phyloP scores from a whole-genome alignment of 495 filamentous ascomycete species.

The Podospora fimiseda region DNA sequence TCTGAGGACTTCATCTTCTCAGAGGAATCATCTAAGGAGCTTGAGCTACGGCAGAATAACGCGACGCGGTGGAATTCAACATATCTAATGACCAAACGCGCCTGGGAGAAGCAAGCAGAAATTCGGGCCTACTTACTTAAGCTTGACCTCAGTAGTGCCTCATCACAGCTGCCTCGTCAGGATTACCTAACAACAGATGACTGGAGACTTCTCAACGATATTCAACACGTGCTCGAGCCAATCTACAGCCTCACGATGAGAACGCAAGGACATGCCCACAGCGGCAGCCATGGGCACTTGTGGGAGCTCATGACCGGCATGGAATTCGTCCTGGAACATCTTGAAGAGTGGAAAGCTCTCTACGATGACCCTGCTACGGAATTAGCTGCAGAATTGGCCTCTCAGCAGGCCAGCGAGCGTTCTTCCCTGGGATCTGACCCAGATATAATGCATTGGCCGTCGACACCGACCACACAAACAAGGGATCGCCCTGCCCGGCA shows the following conservation, averaged over 20 bases:
- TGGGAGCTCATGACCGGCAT: background rate
- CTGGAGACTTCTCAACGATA: background rate
- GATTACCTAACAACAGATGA: background rate
- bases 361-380: background rate
- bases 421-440: background rate
- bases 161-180: background rate
- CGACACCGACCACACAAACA: background rate
- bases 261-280: background rate
- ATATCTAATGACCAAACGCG: background rate
- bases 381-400: background rate
- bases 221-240: background rate
- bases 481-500: background rate
- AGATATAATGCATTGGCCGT: background rate
- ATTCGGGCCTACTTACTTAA: background rate
- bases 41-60: background rate
- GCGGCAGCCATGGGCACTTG: background rate
- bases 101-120: background rate
- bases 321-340: background rate
- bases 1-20: background rate
- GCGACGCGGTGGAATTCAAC: background rate
- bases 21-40: background rate
- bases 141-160: background rate
- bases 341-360: background rate
- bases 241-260: conserved; percentile 1
- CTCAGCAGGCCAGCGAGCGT: background rate